Evolutionary conservation across 345 rosid species (phyloP).

Genomic region (Combretum micranthum): DNA sequence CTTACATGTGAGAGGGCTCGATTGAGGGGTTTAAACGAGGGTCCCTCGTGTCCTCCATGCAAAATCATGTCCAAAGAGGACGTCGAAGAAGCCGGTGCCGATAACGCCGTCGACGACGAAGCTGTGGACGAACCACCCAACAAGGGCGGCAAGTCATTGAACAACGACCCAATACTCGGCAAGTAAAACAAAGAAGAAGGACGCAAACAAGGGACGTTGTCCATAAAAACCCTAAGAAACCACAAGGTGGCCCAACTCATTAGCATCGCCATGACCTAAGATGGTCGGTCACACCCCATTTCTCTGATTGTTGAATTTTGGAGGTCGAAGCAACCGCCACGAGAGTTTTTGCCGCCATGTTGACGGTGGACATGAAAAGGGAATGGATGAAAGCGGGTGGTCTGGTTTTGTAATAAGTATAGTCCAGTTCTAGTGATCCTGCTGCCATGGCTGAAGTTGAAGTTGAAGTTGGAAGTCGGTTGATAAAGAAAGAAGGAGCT

Average conservation of each 20-base stretch:
- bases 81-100: conserved; percentile 25
- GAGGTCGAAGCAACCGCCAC: conserved; percentile 50
- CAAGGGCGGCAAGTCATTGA: conserved; percentile 8
- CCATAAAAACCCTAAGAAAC: conserved; percentile 56
- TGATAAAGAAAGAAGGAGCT: too few relatives aligned
- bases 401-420: neutral
- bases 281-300: conserved; percentile 60
- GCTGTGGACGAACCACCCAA: conserved; percentile 10
- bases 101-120: conserved; percentile 11
- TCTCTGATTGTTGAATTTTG: conserved; percentile 22
- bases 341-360: conserved; percentile 50
- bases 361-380: conserved; percentile 58
- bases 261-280: conserved; percentile 61
- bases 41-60: conserved; percentile 35
- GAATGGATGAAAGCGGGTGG: conserved; percentile 42
- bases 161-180: conserved; percentile 1
- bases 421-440: too few relatives aligned
- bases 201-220: conserved; percentile 34
- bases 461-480: too few relatives aligned
- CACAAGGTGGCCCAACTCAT: conserved; percentile 57
- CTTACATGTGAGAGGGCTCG: conserved; percentile 79
- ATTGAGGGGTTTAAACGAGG: conserved; percentile 45
- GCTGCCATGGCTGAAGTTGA: too few relatives aligned
- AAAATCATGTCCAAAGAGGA: conserved; percentile 35
- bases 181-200: conserved; percentile 11